Evolutionary conservation across 148 eudicot species (phyloP).

Genomic region (Persicaria tinctoria): DNA sequence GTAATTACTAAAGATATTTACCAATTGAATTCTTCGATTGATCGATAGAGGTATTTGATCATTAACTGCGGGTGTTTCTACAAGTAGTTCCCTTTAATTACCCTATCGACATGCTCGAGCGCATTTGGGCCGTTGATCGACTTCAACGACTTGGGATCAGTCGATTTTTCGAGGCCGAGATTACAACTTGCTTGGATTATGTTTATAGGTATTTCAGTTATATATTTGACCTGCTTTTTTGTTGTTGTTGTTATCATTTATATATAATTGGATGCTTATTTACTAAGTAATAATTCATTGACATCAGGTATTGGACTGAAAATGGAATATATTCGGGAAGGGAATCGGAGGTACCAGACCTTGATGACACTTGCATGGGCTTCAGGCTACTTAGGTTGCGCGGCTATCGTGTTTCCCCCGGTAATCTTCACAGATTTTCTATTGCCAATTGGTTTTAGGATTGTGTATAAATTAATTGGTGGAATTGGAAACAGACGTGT

Average conservation of each 20-base stretch:
- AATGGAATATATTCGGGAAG: conserved; percentile 83
- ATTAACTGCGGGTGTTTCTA: no score
- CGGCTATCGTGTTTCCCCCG: conserved; percentile 59
- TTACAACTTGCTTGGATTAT: conserved; percentile 40
- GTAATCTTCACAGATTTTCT: conserved; percentile 18
- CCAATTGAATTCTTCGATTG: no score
- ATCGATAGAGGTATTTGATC: no score
- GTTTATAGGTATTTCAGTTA: conserved; percentile 32
- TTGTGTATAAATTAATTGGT: no score
- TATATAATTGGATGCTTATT: no score
- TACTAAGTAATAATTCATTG: no score
- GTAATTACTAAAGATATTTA: no score
- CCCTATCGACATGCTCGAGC: conserved; percentile 78
- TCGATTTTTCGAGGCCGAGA: conserved; percentile 46
- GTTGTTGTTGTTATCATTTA: no score
- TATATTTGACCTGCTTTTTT: no score
- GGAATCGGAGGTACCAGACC: conserved; percentile 54
- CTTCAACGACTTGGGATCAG: conserved; percentile 66
- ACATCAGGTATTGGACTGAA: conserved; percentile 55
- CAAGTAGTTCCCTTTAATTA: no score
- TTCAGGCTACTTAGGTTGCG: conserved; percentile 65
- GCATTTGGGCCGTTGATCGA: conserved; percentile 54
- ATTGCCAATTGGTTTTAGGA: not conserved
- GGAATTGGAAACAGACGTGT: conserved; percentile 40
- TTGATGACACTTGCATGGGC: conserved; percentile 88